These are phyloP conservation scores for Boletus vermiculosoides DNA, from an alignment of 768 basidiomycete genomes.

Conservation along the genomic window DNA sequence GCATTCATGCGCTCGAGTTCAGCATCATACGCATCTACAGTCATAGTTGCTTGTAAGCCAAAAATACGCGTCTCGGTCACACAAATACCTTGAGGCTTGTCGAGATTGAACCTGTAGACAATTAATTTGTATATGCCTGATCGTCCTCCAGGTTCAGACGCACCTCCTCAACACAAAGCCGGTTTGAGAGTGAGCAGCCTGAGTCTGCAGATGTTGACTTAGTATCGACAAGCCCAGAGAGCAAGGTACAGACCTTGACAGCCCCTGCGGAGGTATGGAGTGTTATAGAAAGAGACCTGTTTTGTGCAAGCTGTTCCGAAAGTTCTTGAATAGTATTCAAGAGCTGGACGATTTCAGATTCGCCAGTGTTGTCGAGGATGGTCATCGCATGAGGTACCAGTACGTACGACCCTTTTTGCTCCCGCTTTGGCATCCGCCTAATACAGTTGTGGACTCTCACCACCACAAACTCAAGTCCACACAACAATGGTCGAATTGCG, in stretches of 20 bases:
- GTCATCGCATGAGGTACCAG: constrained; percentile 40
- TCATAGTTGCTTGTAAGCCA: constrained; percentile 3
- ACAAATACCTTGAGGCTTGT: constrained; percentile 73
- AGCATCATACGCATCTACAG: constrained; percentile 80
- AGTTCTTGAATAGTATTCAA: constrained; percentile 74
- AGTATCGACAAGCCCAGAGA: background rate
- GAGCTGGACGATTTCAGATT: constrained; percentile 61
- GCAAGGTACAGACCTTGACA: constrained; percentile 64
- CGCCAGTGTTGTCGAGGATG: constrained; percentile 51
- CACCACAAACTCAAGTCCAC: background rate
- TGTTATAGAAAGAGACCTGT: constrained; percentile 66
- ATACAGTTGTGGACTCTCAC: background rate
- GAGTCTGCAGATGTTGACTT: constrained; percentile 48
- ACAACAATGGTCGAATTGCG: background rate
- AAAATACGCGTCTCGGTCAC: background rate
- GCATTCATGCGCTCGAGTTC: constrained; percentile 90
- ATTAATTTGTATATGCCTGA: background rate
- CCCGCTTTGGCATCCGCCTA: constrained; percentile 7
- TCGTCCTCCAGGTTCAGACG: constrained; percentile 20
- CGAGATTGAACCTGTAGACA: constrained; percentile 69
- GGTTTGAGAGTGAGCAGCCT: constrained; percentile 86
- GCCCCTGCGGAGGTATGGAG: constrained; percentile 72
- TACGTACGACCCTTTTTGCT: background rate
- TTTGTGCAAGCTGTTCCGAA: constrained; percentile 78
- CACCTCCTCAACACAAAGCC: constrained; percentile 88